These are phyloP conservation scores for Cercospora citrullina DNA, from an alignment of 2,329 filamentous ascomycete species.

Conservation along the genomic window DNA sequence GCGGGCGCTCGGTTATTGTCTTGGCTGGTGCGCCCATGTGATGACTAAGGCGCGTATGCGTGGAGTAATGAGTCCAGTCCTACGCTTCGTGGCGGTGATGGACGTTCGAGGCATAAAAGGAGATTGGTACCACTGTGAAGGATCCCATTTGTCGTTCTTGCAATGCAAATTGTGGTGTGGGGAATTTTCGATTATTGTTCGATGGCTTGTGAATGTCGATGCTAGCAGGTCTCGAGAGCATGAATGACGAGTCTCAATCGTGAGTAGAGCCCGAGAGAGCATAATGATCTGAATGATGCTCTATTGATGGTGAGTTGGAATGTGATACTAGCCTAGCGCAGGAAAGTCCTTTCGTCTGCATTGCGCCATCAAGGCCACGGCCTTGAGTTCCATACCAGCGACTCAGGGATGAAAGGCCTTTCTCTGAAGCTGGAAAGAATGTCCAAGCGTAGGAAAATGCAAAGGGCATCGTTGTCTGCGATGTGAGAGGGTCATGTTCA, in stretches of 20 bases:
- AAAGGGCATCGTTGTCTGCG: not conserved
- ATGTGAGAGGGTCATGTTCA: not conserved
- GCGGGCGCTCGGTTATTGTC: conserved; percentile 3
- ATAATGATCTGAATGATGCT: not conserved
- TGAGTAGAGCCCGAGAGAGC: not conserved
- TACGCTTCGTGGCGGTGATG: not conserved
- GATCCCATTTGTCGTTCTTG: not conserved
- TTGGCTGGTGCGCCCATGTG: not conserved
- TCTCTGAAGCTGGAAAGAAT: not conserved
- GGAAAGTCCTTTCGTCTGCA: not conserved
- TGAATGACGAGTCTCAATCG: not conserved
- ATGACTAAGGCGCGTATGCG: not conserved
- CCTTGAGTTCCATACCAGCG: not conserved
- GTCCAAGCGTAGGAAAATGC: not conserved
- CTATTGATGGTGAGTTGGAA: not conserved
- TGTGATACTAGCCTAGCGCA: not conserved
- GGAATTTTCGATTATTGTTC: not conserved
- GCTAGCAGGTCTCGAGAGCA: not conserved
- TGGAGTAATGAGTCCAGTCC: not conserved
- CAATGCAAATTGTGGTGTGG: not conserved
- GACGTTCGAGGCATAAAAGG: not conserved
- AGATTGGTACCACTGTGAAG: not conserved
- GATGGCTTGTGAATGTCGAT: not conserved
- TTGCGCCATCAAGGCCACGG: not conserved
- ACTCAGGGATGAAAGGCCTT: not conserved